These are phyloP conservation scores for Cladosporium colombiae DNA, from an alignment of 2,329 filamentous ascomycete species.

Conservation along the genomic window DNA sequence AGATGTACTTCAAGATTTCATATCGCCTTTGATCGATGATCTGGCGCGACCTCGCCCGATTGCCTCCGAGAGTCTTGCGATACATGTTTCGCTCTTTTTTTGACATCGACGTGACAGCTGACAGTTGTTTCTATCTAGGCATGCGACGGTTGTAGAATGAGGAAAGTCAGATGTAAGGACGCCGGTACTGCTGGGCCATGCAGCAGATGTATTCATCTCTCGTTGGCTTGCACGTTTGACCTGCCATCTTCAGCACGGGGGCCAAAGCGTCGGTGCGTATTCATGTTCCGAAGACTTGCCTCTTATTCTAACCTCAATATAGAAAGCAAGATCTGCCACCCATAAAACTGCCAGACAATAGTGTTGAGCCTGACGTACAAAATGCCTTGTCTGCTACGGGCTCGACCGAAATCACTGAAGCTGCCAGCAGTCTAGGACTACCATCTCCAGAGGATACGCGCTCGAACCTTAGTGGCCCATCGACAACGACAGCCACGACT, in stretches of 20 bases:
- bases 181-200: neutral
- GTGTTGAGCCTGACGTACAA: neutral
- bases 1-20: neutral
- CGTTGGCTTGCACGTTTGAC: conserved; percentile 15
- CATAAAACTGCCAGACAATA: neutral
- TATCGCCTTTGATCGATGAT: neutral
- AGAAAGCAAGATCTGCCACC: conserved; percentile 1
- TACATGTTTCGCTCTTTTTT: neutral
- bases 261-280: conserved; percentile 16
- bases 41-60: neutral
- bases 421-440: neutral
- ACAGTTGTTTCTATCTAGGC: neutral
- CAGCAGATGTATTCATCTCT: conserved; percentile 15
- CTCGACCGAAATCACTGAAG: neutral
- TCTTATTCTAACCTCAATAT: neutral
- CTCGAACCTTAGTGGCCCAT: neutral
- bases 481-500: neutral
- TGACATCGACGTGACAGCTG: neutral
- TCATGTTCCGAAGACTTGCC: neutral
- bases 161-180: conserved; percentile 21
- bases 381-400: neutral
- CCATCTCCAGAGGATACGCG: neutral
- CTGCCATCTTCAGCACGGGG: conserved; percentile 13
- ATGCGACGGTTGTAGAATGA: conserved; percentile 13
- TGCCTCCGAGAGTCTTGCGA: neutral